A percentile compares a stretch with the other conserved stretches of the same genome.
phyloP scores from a whole-genome alignment of 768 basidiomycete species.

The Rhizopogon vesiculosus region DNA sequence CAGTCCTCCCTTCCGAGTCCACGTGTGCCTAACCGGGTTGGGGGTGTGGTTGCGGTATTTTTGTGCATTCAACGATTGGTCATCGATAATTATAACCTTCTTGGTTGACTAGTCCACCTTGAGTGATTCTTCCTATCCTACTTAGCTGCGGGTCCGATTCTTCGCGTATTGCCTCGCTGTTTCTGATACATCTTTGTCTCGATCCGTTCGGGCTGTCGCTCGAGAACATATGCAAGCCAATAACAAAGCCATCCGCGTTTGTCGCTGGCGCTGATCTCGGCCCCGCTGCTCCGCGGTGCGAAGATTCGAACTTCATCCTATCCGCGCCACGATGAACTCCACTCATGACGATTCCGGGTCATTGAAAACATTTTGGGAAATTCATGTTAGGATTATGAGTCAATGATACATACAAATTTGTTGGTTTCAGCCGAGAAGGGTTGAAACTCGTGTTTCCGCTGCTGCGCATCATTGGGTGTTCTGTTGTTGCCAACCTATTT shows the following conservation, averaged over 20 bases:
- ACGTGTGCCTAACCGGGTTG: background rate
- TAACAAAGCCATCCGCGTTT: background rate
- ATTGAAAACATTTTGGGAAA: background rate
- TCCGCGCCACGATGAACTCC: slow-evolving; percentile 27
- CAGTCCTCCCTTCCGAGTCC: background rate
- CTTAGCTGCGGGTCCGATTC: background rate
- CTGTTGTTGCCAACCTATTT: background rate
- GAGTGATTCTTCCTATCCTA: background rate
- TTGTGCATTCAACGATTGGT: background rate
- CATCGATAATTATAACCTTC: background rate
- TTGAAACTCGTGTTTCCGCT: background rate
- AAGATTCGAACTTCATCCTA: slow-evolving; percentile 51
- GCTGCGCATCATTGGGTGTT: background rate
- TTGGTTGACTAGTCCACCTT: background rate
- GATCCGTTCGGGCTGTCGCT: background rate
- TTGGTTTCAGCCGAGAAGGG: background rate
- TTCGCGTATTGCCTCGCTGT: background rate
- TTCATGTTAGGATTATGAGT: background rate
- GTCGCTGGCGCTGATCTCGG: slow-evolving; percentile 42
- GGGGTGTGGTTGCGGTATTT: background rate
- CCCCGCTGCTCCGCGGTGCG: slow-evolving; percentile 38
- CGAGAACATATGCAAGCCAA: background rate
- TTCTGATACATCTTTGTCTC: background rate
- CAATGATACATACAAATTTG: background rate
- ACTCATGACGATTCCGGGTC: background rate